phyloP scores from a whole-genome alignment of 192 early-diverging fungal genomes.

The Coemansia sp. region DNA sequence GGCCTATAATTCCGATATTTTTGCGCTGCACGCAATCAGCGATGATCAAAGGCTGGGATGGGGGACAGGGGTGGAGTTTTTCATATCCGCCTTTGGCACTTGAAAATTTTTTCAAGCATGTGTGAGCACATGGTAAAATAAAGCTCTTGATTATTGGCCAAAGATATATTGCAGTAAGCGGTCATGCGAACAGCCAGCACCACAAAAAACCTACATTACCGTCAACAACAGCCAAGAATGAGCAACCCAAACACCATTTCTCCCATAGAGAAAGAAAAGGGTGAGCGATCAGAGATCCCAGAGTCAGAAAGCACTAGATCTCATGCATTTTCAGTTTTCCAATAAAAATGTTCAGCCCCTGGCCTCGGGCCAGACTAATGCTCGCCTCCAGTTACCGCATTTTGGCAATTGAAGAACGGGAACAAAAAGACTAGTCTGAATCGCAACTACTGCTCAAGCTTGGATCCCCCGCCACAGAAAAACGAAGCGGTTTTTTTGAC shows the following conservation, averaged over 20 bases:
- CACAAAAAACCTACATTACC: too few relatives aligned
- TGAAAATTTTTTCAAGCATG: background rate
- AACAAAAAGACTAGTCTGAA: conserved; percentile 4
- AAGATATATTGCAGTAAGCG: background rate
- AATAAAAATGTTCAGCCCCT: too few relatives aligned
- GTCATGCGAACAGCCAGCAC: too few relatives aligned
- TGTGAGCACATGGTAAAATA: background rate
- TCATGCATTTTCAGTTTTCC: too few relatives aligned
- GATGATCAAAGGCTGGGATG: background rate
- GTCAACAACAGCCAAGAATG: too few relatives aligned
- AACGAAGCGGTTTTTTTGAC: background rate
- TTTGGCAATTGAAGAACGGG: too few relatives aligned
- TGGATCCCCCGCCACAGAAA: conserved; percentile 6
- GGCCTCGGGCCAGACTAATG: too few relatives aligned
- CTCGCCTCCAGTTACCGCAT: too few relatives aligned
- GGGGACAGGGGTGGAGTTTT: background rate
- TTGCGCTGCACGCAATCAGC: background rate
- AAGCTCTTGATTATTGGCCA: background rate
- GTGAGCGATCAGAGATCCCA: too few relatives aligned
- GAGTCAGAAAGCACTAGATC: too few relatives aligned
- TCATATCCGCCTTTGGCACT: background rate
- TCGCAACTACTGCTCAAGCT: background rate
- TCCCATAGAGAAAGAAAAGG: too few relatives aligned
- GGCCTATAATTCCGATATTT: background rate
- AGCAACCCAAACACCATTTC: too few relatives aligned